Base-by-base conservation (phyloP, 257 asterid genomes). In the Rubia yunnanensis region DNA sequence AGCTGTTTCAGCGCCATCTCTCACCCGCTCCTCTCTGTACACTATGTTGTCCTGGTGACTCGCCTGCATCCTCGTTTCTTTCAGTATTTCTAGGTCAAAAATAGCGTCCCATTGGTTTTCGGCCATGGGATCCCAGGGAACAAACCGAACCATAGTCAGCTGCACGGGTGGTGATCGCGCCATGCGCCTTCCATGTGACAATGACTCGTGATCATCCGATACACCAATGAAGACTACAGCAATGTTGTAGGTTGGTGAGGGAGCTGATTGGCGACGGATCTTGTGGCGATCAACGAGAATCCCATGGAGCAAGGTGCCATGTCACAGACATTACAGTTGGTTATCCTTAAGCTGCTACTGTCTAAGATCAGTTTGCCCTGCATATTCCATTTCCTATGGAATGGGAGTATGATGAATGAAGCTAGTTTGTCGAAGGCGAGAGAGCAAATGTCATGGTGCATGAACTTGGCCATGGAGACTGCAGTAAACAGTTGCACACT, bases 1-100 rank as follows among this genome's bases (percentile, higher is more conserved):
- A 2, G 96, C 98, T 0, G 96, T 92, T 65, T 89, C 98, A 1
- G 96, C 94, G 27, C 98, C 95, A 13, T 92, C 98, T 65, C 72
- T 89, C 67, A 92, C 96, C 73, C 85, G 70, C 74, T 86, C 98
- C 71, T 91, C 98, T 18, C 68, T 77, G 50, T 88, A 92, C 24
- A 80, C 76, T 0, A 86, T 80, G 27, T 92, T 92, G 20, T 84
- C 90, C 78, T 81, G 94, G 49, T 74, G 85, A 5, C 68, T 58
- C 18, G 90, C 85, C 17, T 72, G 86, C 81, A 80, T 69, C 74
- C 95, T 81, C 6, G 82, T 73, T 0, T 92, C 98, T 80, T 87
- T 89, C 34, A 92, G 41, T 9, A 84, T 73, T 63, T 89, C 98
- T 0, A 90, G 92, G 30, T 92, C 96, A 7, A 89, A 78, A 11